Evolutionary conservation across 495 filamentous ascomycete genomes (phyloP), one percentile per base, ranked within the genome.

Genomic region (Lasiosphaeriaceae sp.): DNA sequence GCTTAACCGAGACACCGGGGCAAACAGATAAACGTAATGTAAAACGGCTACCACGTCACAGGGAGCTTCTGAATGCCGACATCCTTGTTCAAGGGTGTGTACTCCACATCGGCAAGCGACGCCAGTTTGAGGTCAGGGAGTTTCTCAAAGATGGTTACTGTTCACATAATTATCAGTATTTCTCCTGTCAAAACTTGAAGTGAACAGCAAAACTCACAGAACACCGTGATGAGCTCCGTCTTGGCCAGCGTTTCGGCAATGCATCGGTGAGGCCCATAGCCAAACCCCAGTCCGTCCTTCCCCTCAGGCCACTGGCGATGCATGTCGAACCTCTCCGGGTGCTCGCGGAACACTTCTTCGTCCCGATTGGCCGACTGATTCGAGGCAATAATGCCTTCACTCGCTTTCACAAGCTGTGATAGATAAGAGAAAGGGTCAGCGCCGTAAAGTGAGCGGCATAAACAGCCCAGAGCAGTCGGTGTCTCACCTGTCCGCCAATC

Each of bases 301-400:
- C 20, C 50, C 35, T 56, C 50, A 17, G 65, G 61, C 60, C 66
- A 67, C 58, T 64, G 62, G n/a, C 73, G 70, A 48, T 67, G 62
- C 66, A 78, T 72, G 56, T 78, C 64, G 55, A 80, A 80, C 35
- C 24, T 59, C 47, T 76, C 70, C 0, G 77, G 63, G 19, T 74
- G 52, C 9, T 59, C 50, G 4, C 26, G 26, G 23, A 74, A 78
- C 11, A 76, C 61, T 3, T 75, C 71, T 45, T 77, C 75, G 64
- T 79, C 76, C 8, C 77, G 65, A 62, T 76, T 75, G 9, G 71
- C 77, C 16, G 77, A 79, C 65, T 69, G 63, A 31, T 74, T 78
- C 5, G 76, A 72, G 5, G 73, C 72, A 37, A 79, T 77, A 48
- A 79, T 73, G 52, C 76, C 77, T 47, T 78, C 68, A 2, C 66